Percentiles rank a stretch among this genome's conserved stretches.
Evolutionary conservation across 257 asterid genomes (phyloP).

Genomic region (Fraxinus americana): DNA sequence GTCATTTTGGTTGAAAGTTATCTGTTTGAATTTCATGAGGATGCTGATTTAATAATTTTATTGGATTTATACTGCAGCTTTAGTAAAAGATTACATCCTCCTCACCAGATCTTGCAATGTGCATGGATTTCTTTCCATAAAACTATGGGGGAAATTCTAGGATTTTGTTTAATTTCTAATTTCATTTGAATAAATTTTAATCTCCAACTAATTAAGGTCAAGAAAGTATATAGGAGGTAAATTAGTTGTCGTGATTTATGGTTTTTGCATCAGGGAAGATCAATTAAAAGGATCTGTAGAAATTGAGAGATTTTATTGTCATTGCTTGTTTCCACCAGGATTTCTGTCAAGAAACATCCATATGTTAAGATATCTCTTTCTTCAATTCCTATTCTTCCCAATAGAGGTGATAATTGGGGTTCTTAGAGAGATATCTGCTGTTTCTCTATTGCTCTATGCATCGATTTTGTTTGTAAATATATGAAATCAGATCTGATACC

Average conservation of each 20-base stretch:
- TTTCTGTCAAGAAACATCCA: neutral
- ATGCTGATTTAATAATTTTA: neutral
- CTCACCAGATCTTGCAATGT: neutral
- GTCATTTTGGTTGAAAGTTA: neutral
- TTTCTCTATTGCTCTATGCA: neutral
- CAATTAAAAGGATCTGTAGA: neutral
- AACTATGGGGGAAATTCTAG: neutral
- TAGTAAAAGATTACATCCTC: neutral
- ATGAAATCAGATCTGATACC: neutral
- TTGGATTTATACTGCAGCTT: neutral
- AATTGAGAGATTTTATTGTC: neutral
- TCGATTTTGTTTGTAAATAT: neutral
- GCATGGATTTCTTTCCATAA: neutral
- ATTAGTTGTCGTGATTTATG: neutral
- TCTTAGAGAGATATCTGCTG: neutral
- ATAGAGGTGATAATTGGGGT: neutral
- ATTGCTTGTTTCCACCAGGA: neutral
- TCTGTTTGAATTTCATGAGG: slow-evolving; percentile 5
- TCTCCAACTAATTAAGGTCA: neutral
- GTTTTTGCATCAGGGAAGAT: neutral
- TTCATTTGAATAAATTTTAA: neutral
- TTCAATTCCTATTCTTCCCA: neutral
- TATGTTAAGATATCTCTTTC: neutral
- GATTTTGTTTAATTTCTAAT: neutral
- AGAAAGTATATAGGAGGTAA: neutral